Evolutionary conservation across 176 grass and related monocot species (phyloP).

Genomic region (Juncus effusus): DNA sequence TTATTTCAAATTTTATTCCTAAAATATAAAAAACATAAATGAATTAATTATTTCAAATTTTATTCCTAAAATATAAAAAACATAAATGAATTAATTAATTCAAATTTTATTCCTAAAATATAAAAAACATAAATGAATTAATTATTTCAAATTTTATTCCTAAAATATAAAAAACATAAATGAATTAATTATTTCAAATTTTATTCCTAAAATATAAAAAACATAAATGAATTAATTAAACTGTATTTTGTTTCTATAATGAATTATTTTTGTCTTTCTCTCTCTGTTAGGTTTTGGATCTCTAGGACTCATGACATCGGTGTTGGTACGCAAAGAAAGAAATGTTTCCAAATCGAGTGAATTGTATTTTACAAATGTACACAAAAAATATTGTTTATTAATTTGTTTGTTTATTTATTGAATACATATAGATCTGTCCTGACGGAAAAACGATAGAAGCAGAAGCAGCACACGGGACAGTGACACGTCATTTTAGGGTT

Average conservation of each 20-base stretch:
- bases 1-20: neutral
- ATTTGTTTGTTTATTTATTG: conserved; percentile 1
- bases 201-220: neutral
- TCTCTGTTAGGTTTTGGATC: conserved; percentile 61
- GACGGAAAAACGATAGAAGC: conserved; percentile 76
- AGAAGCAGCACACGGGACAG: conserved; percentile 81
- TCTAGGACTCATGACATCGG: conserved; percentile 70
- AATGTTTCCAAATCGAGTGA: neutral
- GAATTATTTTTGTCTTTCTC: conserved; percentile 7
- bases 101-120: neutral
- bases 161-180: neutral
- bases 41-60: neutral
- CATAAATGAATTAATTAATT: neutral
- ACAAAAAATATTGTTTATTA: neutral
- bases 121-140: neutral
- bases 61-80: neutral
- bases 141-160: neutral
- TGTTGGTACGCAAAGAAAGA: conserved; percentile 37
- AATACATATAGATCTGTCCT: conserved; percentile 49
- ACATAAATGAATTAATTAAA: neutral
- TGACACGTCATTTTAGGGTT: conserved; percentile 58
- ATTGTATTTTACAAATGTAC: conserved; percentile 10
- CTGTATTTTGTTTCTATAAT: neutral
- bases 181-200: neutral
- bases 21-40: neutral